phyloP scores from a whole-genome alignment of 768 basidiomycete species.

The Asterophora parasitica region DNA sequence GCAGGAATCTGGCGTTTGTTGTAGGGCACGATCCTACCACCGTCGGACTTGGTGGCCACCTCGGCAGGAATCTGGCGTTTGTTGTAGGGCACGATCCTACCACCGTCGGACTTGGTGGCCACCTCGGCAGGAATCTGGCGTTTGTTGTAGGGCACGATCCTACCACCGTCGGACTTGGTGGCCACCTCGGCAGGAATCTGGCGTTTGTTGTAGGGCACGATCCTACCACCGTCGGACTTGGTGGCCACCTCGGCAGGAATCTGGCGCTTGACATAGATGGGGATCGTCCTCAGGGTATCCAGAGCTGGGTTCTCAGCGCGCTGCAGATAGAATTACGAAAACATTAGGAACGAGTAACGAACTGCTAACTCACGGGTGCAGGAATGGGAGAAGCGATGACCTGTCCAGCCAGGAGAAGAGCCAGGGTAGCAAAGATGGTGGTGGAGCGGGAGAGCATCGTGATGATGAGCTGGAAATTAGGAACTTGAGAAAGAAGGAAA shows the following conservation, averaged over 20 bases:
- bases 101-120: constrained; percentile 17
- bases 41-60: constrained; percentile 20
- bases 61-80: constrained; percentile 28
- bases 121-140: constrained; percentile 25
- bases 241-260: constrained; percentile 23
- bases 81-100: constrained; percentile 20
- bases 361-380: constrained; percentile 26
- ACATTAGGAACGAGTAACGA: too few relatives aligned
- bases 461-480: constrained; percentile 15
- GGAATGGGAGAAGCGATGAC: constrained; percentile 40
- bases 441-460: constrained; percentile 42
- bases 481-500: constrained; percentile 7
- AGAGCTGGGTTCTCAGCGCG: constrained; percentile 26
- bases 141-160: constrained; percentile 23
- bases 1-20: too few relatives aligned
- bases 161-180: constrained; percentile 30
- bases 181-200: constrained; percentile 21
- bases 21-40: constrained; percentile 17
- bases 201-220: constrained; percentile 17
- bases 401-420: constrained; percentile 40
- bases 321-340: constrained; percentile 18
- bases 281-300: constrained; percentile 36
- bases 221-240: constrained; percentile 19
- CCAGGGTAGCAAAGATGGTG: constrained; percentile 33
- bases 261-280: constrained; percentile 34